Percentiles rank a stretch among this genome's conserved stretches.
Evolutionary conservation across 768 basidiomycete species (phyloP).

Genomic region (Boletus rex-veris): DNA sequence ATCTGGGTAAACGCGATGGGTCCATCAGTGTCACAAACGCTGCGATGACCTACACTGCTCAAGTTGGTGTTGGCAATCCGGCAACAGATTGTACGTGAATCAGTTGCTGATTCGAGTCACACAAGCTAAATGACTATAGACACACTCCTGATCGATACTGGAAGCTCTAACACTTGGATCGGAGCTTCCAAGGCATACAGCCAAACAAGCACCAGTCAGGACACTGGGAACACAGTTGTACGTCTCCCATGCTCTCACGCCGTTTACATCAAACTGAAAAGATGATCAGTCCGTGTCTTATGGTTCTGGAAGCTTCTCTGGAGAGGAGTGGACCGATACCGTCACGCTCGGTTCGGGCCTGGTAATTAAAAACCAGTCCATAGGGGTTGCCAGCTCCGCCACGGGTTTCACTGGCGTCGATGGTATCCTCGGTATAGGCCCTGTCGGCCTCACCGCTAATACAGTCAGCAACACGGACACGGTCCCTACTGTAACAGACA

Average conservation of each 20-base stretch:
- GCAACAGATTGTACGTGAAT: conserved; percentile 12
- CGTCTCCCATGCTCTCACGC: neutral
- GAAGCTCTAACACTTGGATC: conserved; percentile 28
- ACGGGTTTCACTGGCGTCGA: conserved; percentile 26
- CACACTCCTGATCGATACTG: conserved; percentile 26
- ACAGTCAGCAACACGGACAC: conserved; percentile 10
- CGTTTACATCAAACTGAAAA: neutral
- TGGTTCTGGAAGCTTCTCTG: conserved; percentile 3
- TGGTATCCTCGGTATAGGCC: conserved; percentile 39
- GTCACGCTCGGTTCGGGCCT: neutral
- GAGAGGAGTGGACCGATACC: conserved; percentile 8
- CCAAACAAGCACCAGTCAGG: conserved; percentile 23
- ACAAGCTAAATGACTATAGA: conserved; percentile 13
- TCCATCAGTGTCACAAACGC: conserved; percentile 17
- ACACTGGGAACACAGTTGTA: conserved; percentile 20
- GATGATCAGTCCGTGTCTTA: neutral
- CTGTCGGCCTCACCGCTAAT: conserved; percentile 30
- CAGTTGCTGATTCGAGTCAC: neutral
- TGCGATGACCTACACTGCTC: conserved; percentile 23
- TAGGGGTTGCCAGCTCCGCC: conserved; percentile 29
- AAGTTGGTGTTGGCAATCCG: conserved; percentile 23
- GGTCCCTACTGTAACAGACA: conserved; percentile 36
- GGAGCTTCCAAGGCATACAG: conserved; percentile 27
- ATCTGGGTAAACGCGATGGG: conserved; percentile 22
- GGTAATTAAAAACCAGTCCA: conserved; percentile 28